Evolutionary conservation across 345 rosid genomes (phyloP).

Genomic region (Noccaea caerulescens): DNA sequence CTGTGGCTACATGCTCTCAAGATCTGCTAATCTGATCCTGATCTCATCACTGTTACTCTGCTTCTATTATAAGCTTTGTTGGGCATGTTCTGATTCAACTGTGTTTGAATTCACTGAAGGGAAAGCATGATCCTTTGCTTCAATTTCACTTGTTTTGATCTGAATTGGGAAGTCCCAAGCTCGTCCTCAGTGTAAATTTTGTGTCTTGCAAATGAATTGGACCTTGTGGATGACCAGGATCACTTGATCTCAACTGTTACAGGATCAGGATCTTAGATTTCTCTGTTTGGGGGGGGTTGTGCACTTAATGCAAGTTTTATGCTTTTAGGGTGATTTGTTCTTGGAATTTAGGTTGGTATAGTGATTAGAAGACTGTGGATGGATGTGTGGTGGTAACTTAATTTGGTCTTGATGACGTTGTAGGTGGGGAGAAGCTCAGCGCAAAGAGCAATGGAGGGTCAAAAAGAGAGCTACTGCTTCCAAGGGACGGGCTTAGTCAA

Average conservation of each 20-base stretch:
- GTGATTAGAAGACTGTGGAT: constrained; percentile 1
- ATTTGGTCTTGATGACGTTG: constrained; percentile 45
- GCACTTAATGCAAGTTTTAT: constrained; percentile 12
- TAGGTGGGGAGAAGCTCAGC: constrained; percentile 79
- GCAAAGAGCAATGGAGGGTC: constrained; percentile 67
- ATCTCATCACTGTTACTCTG: constrained; percentile 31
- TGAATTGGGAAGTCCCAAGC: constrained; percentile 30
- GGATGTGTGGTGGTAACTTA: constrained; percentile 10
- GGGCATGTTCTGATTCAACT: constrained; percentile 30
- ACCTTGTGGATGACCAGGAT: constrained; percentile 32
- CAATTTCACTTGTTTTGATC: constrained; percentile 46
- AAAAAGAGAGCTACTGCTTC: constrained; percentile 60
- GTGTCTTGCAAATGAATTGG: constrained; percentile 8
- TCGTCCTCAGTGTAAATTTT: constrained; percentile 23
- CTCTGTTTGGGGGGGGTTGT: neutral
- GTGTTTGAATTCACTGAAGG: neutral
- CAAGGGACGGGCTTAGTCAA: constrained; percentile 63
- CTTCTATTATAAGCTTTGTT: neutral
- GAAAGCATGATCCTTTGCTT: constrained; percentile 45
- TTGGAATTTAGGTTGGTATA: neutral
- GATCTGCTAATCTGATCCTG: constrained; percentile 40
- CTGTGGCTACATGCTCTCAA: constrained; percentile 24
- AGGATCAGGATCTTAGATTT: constrained; percentile 38
- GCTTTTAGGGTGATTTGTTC: constrained; percentile 15
- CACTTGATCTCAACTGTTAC: constrained; percentile 25